Evolutionary conservation across 768 basidiomycete species (phyloP).

Genomic region (Boletus edulis): DNA sequence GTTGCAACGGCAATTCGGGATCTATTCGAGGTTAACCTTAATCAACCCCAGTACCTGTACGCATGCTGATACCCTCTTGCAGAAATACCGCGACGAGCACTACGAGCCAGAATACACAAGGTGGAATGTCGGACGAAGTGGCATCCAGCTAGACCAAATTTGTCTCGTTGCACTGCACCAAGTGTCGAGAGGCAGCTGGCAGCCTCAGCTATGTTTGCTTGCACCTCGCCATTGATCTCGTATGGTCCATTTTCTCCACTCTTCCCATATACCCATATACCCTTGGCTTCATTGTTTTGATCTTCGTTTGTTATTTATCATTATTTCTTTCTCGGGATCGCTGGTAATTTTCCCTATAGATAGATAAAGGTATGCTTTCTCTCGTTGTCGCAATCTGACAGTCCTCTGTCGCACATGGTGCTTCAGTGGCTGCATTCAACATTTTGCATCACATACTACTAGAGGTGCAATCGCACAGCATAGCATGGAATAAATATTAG

Average conservation of each 20-base stretch:
- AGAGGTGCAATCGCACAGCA: conserved; percentile 17
- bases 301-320: not conserved
- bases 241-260: not conserved
- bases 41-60: not conserved
- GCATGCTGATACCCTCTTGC: conserved; percentile 7
- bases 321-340: not conserved
- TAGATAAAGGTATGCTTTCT: conserved; percentile 1
- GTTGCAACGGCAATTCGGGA: conserved; percentile 68
- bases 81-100: conserved; percentile 13
- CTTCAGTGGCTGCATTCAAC: not conserved
- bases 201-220: conserved; percentile 61
- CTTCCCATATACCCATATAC: not conserved
- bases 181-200: conserved; percentile 80
- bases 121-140: conserved; percentile 27
- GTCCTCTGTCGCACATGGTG: not conserved
- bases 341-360: not conserved
- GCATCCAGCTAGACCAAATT: conserved; percentile 24
- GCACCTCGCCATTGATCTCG: conserved; percentile 13
- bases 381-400: not conserved
- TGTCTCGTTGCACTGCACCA: conserved; percentile 74
- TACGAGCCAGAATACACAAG: conserved; percentile 8
- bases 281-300: not conserved
- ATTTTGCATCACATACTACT: conserved; percentile 7
- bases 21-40: conserved; percentile 51
- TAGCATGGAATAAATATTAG: conserved; percentile 14